Conservation (phyloP, 2,329 filamentous ascomycete genomes). For the Fusarium paranaense region DNA sequence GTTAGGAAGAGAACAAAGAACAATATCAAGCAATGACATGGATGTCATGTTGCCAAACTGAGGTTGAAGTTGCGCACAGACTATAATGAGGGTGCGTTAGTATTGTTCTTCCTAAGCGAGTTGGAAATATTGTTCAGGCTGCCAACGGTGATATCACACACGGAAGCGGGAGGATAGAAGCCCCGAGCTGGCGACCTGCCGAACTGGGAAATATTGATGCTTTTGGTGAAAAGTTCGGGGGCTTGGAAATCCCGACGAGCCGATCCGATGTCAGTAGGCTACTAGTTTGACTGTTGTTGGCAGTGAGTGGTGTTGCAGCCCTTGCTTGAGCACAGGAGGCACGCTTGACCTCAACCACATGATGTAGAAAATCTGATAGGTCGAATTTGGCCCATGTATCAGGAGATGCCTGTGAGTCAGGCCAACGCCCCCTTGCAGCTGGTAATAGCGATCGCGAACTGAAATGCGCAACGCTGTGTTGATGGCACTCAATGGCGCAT, state of each 20-base stretch:
- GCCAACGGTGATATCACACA: neutral
- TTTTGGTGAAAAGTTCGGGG: neutral
- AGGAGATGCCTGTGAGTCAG: neutral
- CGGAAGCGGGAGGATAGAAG: neutral
- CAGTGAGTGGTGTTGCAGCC: neutral
- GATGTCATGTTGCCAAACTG: constrained; percentile 2
- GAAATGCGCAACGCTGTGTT: neutral
- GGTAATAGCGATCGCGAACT: neutral
- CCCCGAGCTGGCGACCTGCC: neutral
- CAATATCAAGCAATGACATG: constrained; percentile 18
- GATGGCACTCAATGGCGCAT: neutral
- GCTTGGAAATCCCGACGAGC: neutral
- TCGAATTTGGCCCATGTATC: neutral
- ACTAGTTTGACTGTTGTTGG: neutral
- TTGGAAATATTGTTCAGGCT: constrained; percentile 27
- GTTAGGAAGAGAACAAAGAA: constrained; percentile 33
- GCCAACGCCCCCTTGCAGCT: neutral
- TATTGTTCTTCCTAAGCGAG: constrained; percentile 31
- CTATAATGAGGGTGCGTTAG: constrained; percentile 13
- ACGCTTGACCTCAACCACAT: neutral
- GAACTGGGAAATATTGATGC: neutral
- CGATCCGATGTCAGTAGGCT: neutral
- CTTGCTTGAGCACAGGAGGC: neutral
- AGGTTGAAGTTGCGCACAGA: constrained; percentile 24
- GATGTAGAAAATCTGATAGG: too few species aligned